Conservation (phyloP, 225 moss, liverwort and hornwort species). For the Thuidium tamariscinum region DNA sequence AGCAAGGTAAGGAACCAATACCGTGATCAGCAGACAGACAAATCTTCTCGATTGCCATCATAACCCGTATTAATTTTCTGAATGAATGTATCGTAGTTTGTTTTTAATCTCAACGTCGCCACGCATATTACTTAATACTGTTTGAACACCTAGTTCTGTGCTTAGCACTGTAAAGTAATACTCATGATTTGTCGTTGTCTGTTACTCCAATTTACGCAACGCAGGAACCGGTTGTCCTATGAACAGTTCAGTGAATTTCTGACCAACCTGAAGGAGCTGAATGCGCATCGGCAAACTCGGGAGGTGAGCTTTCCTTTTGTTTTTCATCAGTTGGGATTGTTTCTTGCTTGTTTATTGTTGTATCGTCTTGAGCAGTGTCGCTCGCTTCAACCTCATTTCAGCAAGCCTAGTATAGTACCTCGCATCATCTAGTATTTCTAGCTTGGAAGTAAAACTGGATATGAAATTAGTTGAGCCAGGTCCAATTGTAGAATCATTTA, state of each 20-base stretch:
- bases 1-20: slow-evolving; percentile 15
- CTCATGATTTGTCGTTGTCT: neutral
- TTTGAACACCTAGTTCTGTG: neutral
- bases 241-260: slow-evolving; percentile 43
- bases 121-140: neutral
- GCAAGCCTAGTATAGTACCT: neutral
- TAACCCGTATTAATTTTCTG: neutral
- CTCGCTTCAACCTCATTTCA: neutral
- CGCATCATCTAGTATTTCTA: neutral
- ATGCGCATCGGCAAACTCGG: slow-evolving; percentile 24
- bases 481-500: neutral
- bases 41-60: neutral
- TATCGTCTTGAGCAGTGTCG: neutral
- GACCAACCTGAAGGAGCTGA: slow-evolving; percentile 27
- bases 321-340: neutral
- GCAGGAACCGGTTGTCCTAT: slow-evolving; percentile 40
- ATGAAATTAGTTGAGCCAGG: neutral
- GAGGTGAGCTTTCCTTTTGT: slow-evolving; percentile 1
- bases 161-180: neutral
- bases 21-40: neutral
- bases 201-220: neutral
- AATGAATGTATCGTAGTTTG: neutral
- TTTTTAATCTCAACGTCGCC: neutral
- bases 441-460: neutral
- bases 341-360: neutral